phyloP scores from a whole-genome alignment of 2,329 filamentous ascomycete genomes.

The Pestalotiopsis fici region DNA sequence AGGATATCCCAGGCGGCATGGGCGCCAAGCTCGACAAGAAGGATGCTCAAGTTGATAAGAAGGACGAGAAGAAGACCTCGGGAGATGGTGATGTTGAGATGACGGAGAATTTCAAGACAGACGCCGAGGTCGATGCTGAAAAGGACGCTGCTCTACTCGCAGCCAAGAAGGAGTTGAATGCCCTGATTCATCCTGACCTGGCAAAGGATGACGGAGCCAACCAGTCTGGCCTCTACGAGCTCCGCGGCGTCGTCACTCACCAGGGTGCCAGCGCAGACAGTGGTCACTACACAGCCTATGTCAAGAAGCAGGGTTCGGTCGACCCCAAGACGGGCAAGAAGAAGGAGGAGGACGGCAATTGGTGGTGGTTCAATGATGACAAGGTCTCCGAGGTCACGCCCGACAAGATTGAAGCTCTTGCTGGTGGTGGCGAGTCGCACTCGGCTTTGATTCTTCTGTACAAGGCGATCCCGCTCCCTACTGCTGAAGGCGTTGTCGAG shows the following conservation, averaged over 20 bases:
- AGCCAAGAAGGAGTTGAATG: conserved; percentile 86
- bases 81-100: conserved; percentile 73
- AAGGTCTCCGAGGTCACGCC: conserved; percentile 89
- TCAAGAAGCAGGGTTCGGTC: conserved; percentile 81
- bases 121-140: conserved; percentile 89
- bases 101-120: conserved; percentile 82
- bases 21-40: conserved; percentile 53
- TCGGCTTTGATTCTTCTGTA: conserved; percentile 82
- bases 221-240: conserved; percentile 92
- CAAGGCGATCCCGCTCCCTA: conserved; percentile 69
- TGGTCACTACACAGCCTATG: conserved; percentile 96
- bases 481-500: conserved; percentile 46
- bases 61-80: conserved; percentile 36
- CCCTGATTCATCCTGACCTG: conserved; percentile 74
- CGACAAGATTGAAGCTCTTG: conserved; percentile 87
- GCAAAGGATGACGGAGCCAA: conserved; percentile 81
- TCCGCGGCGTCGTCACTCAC: conserved; percentile 92
- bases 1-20: conserved; percentile 48
- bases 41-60: conserved; percentile 36
- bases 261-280: conserved; percentile 96
- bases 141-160: conserved; percentile 71
- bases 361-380: conserved; percentile 99
- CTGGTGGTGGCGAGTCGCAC: conserved; percentile 87
- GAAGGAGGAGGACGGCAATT: conserved; percentile 84
- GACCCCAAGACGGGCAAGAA: conserved; percentile 77